Conservation (phyloP, 345 rosid genomes). For the Euphorbia tirucalli region DNA sequence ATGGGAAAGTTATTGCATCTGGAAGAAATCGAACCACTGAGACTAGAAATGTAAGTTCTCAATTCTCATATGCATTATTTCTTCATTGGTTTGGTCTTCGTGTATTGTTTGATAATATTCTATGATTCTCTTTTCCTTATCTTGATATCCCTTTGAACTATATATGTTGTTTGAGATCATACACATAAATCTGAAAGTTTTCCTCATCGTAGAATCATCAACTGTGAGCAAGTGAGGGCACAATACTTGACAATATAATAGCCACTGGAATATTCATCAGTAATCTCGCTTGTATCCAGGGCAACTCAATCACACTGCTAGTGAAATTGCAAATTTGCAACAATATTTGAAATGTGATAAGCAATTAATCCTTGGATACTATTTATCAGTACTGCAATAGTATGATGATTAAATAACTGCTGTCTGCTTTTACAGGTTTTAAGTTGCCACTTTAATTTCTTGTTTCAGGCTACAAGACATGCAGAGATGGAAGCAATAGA, state of each 20-base stretch:
- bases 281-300: neutral
- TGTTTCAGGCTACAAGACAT: constrained; percentile 72
- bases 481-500: constrained; percentile 96
- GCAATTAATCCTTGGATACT: neutral
- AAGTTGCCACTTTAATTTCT: neutral
- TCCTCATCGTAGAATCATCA: neutral
- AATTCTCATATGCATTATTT: neutral
- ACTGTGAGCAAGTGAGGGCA: neutral
- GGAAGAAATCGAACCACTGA: constrained; percentile 63
- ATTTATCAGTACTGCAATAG: neutral
- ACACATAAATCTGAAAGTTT: neutral
- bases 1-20: constrained; percentile 52
- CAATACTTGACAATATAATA: neutral
- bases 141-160: neutral
- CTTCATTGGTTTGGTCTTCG: neutral
- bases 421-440: neutral
- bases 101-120: neutral
- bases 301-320: neutral
- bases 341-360: neutral
- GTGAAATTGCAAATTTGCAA: neutral
- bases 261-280: neutral
- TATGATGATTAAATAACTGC: neutral
- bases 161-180: neutral
- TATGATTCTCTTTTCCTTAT: neutral
- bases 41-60: constrained; percentile 48